Base-by-base conservation (phyloP, 106 monocot species). In the Phalaenopsis aphrodite region DNA sequence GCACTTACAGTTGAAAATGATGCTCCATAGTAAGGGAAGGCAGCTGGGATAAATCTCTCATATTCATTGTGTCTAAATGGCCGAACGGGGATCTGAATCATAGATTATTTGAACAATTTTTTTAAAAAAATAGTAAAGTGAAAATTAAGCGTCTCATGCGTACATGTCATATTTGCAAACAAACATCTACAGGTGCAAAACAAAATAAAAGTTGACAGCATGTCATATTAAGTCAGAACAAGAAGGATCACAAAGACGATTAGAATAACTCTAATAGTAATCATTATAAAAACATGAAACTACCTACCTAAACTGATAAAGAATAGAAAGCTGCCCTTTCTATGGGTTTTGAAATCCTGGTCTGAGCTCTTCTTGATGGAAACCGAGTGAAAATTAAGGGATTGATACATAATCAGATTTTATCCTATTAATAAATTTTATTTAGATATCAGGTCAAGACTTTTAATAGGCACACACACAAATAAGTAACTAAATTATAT, bases 51-150 rank as follows among this genome's bases (percentile, higher is more conserved):
- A 83, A 94, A 99, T 82, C 93, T 92, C 83, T 99, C 99, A 64
- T 99, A 95, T 77, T 99, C 94, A 83, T 99, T 93, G 77, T 95
- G 94, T 82, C 84, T 89, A 82, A 84, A 95, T 58, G 94, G 99
- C 15, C 93, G 55, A 71, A 93, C 94, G 17, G 99, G 99, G 58
- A 99, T 99, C 94, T 99, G 93, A 78, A 88, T 73, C 1, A 61
- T 39, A 2, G 45, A 8, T 43, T 19, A 36, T 18, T 6, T 74
- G 19, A 74, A 43, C 19, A 74, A 42, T 15, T n/a, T 61, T 21
- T 3, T 4, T 19, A 58, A n/a, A 16, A 58, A 58, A n/a, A 48
- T 48, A 52, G 15, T 12, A 52, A 52, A 12, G 52, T 12, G 12
- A 52, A 52, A 52, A 52, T 52, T 52, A 52, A 52, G 12, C 52